Conservation (phyloP, 371 early-diverging fungal species). For the Zopfochytrium polystomum region DNA sequence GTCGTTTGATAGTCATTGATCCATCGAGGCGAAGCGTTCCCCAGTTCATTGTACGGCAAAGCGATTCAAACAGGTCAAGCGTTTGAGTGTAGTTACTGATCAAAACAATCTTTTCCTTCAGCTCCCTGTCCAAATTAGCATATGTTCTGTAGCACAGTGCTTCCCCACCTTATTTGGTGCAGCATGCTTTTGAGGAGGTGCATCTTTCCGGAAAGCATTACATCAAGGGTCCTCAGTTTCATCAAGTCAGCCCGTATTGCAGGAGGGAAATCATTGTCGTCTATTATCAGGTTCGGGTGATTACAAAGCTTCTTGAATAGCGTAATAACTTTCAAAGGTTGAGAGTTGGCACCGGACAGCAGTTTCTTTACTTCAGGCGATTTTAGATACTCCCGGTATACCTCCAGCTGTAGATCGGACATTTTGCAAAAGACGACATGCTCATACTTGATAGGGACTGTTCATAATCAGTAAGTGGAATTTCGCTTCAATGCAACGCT, state of each 20-base stretch:
- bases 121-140: slow-evolving; percentile 46
- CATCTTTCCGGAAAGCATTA: slow-evolving; percentile 82
- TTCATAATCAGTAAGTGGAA: not conserved
- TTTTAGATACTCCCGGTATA: slow-evolving; percentile 76
- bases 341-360: slow-evolving; percentile 38
- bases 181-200: slow-evolving; percentile 68
- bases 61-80: slow-evolving; percentile 86
- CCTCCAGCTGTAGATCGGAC: slow-evolving; percentile 67
- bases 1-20: slow-evolving; percentile 80
- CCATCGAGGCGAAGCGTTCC: slow-evolving; percentile 89
- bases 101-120: slow-evolving; percentile 90
- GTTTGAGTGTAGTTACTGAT: slow-evolving; percentile 98
- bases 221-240: not conserved
- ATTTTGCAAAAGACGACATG: slow-evolving; percentile 94
- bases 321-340: slow-evolving; percentile 83
- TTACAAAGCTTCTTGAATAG: slow-evolving; percentile 92
- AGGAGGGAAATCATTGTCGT: slow-evolving; percentile 5
- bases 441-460: slow-evolving; percentile 92
- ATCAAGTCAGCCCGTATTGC: not conserved
- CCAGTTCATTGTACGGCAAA: slow-evolving; percentile 75
- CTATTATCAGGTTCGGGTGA: slow-evolving; percentile 74
- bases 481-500: slow-evolving; percentile 24
- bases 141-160: no score
- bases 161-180: slow-evolving; percentile 32
- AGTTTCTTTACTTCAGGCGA: slow-evolving; percentile 74